Percentiles rank a stretch among this genome's conserved stretches.
These are phyloP conservation scores for Monosporozyma unispora DNA, from an alignment of 805 yeast species.

Conservation along the genomic window DNA sequence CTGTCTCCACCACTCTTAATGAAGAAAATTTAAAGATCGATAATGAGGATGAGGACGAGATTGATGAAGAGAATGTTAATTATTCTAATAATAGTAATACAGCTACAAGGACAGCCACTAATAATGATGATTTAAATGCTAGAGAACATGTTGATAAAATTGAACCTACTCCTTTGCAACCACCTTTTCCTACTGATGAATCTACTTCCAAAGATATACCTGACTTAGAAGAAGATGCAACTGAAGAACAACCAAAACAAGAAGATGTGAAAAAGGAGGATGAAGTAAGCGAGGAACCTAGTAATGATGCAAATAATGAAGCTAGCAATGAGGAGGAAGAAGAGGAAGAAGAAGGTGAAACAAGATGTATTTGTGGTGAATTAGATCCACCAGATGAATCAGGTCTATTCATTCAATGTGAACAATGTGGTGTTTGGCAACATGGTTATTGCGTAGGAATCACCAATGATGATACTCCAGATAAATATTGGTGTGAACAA, in stretches of 20 bases:
- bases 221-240: background rate
- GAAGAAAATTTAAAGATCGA: conserved; percentile 1
- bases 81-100: too few species aligned
- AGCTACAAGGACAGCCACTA: too few species aligned
- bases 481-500: conserved; percentile 87
- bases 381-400: conserved; percentile 37
- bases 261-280: background rate
- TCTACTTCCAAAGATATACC: background rate
- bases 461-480: conserved; percentile 61
- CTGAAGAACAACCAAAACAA: too few species aligned
- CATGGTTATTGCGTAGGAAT: conserved; percentile 95
- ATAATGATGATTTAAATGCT: background rate
- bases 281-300: background rate
- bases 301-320: background rate
- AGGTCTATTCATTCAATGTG: conserved; percentile 79
- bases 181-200: background rate
- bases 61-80: conserved; percentile 1
- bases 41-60: conserved; percentile 4
- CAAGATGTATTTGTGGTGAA: conserved; percentile 39
- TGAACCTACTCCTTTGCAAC: background rate
- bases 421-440: conserved; percentile 91
- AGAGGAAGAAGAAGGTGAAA: conserved; percentile 37
- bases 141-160: background rate
- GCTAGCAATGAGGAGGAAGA: conserved; percentile 25
- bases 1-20: background rate